These are phyloP conservation scores for Zalerion maritima DNA, from an alignment of 495 filamentous ascomycete species.

Conservation along the genomic window DNA sequence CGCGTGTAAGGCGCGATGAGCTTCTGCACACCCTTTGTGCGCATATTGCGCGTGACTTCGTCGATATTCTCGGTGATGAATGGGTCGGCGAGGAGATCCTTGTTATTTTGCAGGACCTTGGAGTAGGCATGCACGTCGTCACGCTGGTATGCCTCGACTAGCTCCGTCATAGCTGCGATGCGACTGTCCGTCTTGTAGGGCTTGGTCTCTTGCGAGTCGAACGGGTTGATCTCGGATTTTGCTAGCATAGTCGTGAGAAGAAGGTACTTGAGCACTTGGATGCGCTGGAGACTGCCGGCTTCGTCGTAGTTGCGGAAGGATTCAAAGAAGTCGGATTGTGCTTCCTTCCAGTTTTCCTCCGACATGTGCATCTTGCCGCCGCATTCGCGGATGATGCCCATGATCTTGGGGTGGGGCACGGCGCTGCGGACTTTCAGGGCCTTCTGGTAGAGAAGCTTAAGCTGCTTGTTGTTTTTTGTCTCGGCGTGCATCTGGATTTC, in stretches of 20 bases:
- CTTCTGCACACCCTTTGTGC: constrained; percentile 87
- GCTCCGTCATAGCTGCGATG: constrained; percentile 90
- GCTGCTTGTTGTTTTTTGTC: constrained; percentile 89
- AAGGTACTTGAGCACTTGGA: constrained; percentile 94
- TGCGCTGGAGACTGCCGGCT: constrained; percentile 86
- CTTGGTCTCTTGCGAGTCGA: constrained; percentile 98
- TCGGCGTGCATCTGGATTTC: constrained; percentile 99
- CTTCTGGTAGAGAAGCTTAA: constrained; percentile 83
- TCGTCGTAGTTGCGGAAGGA: constrained; percentile 99
- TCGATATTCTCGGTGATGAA: constrained; percentile 99
- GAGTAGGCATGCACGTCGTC: constrained; percentile 92
- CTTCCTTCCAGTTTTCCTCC: constrained; percentile 97
- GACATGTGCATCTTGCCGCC: constrained; percentile 99
- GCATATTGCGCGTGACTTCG: constrained; percentile 96
- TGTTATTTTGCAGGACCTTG: constrained; percentile 70
- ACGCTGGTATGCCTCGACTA: constrained; percentile 90
- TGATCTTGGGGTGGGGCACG: constrained; percentile 95
- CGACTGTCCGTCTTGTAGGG: constrained; percentile 92
- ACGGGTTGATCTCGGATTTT: constrained; percentile 98
- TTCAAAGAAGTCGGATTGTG: constrained; percentile 95
- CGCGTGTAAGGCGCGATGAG: constrained; percentile 89
- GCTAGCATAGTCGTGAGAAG: constrained; percentile 96
- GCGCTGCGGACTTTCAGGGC: constrained; percentile 85
- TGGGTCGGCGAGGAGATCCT: constrained; percentile 75
- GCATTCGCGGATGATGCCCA: constrained; percentile 97